phyloP scores from a whole-genome alignment of 352 stramenopile species.

The Phytophthora palmivora region DNA sequence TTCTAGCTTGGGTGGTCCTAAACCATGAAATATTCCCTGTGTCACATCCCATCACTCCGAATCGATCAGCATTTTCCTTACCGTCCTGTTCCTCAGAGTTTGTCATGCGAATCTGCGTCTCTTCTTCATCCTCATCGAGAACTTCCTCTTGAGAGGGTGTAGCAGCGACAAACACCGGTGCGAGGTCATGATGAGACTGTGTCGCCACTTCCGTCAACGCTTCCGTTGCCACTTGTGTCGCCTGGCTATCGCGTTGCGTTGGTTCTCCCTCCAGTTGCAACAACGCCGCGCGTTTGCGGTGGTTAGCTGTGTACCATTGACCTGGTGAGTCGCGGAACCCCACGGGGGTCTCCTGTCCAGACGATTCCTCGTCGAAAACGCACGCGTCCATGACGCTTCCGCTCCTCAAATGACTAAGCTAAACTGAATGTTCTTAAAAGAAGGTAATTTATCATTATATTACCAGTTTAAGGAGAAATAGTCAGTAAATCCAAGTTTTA shows the following conservation, averaged over 20 bases:
- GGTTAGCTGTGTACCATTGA: constrained; percentile 33
- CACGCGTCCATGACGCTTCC: constrained; percentile 18
- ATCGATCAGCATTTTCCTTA: constrained; percentile 16
- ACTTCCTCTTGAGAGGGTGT: constrained; percentile 26
- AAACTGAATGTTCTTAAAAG: no score
- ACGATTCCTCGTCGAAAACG: constrained; percentile 48
- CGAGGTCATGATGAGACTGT: constrained; percentile 5
- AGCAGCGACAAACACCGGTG: constrained; percentile 59
- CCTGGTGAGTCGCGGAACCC: constrained; percentile 68
- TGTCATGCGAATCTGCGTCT: constrained; percentile 86
- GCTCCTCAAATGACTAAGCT: neutral
- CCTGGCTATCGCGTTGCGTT: constrained; percentile 58
- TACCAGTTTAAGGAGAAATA: no score
- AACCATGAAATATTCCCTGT: neutral
- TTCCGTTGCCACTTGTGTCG: constrained; percentile 41
- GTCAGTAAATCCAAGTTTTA: no score
- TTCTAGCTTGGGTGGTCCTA: constrained; percentile 13
- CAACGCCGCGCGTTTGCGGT: constrained; percentile 47
- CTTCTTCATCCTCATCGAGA: constrained; percentile 51
- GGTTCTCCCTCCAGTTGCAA: constrained; percentile 40
- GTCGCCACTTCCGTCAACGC: constrained; percentile 34
- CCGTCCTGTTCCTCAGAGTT: constrained; percentile 65
- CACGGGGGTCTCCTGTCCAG: constrained; percentile 60
- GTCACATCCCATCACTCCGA: neutral
- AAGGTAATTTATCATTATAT: no score